Conservation (phyloP, 108 stramenopile genomes). For the Nitzschia palea region DNA sequence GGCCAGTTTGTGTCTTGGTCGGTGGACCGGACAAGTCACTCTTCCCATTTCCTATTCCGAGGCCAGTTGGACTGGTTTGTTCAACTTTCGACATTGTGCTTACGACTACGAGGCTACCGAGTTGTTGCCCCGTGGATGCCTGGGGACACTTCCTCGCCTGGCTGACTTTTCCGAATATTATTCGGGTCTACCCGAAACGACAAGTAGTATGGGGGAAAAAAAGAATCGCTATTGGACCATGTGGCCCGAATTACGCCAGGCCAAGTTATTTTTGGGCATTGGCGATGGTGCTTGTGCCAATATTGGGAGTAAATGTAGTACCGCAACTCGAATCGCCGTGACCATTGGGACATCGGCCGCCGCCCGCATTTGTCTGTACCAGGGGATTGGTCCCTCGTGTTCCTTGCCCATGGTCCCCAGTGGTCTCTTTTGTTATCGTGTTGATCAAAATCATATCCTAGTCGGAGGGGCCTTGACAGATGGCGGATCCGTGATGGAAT, state of each 20-base stretch:
- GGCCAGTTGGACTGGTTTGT: slow-evolving; percentile 85
- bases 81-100: slow-evolving; percentile 63
- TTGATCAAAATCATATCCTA: slow-evolving; percentile 56
- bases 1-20: slow-evolving; percentile 57
- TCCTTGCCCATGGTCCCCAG: slow-evolving; percentile 29
- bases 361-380: slow-evolving; percentile 62
- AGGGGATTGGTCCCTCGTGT: slow-evolving; percentile 18
- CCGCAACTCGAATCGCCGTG: slow-evolving; percentile 65
- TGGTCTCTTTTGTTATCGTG: slow-evolving; percentile 82
- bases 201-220: background rate
- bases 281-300: slow-evolving; percentile 90
- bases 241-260: slow-evolving; percentile 65
- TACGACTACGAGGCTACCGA: slow-evolving; percentile 50
- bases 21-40: slow-evolving; percentile 55
- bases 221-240: slow-evolving; percentile 45
- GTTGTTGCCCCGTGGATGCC: slow-evolving; percentile 47
- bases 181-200: slow-evolving; percentile 9
- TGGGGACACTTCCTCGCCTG: slow-evolving; percentile 37
- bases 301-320: slow-evolving; percentile 73
- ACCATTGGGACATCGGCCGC: slow-evolving; percentile 87
- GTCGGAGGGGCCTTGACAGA: slow-evolving; percentile 85
- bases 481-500: slow-evolving; percentile 83
- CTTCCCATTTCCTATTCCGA: slow-evolving; percentile 81
- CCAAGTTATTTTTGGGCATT: slow-evolving; percentile 62
- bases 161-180: slow-evolving; percentile 50